Percentiles rank a stretch among this genome's conserved stretches.
Conservation (phyloP, 768 basidiomycete species). For the Auriculariales sp. region DNA sequence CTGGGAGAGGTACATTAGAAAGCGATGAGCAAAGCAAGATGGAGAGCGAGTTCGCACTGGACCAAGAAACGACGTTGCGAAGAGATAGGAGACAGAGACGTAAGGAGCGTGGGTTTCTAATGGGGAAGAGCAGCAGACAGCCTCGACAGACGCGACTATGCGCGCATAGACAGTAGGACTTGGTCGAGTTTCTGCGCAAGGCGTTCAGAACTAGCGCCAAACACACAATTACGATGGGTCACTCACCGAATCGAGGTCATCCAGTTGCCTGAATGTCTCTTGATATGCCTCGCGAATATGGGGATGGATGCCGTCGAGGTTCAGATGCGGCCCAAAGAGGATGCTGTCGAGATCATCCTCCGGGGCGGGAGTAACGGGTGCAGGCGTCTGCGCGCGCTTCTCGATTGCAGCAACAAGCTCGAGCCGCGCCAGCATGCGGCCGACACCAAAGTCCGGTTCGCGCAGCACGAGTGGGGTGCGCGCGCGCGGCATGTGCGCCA, state of each 20-base stretch:
- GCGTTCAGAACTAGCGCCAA: neutral
- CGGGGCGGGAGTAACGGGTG: conserved; percentile 17
- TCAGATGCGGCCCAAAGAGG: conserved; percentile 51
- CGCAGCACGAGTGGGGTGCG: conserved; percentile 1
- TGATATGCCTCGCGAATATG: conserved; percentile 57
- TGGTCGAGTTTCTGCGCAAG: neutral
- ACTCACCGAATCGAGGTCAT: conserved; percentile 66
- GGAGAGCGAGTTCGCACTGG: no score
- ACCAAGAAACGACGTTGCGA: no score
- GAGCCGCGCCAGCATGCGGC: conserved; percentile 79
- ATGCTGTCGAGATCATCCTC: conserved; percentile 56
- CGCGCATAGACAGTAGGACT: neutral
- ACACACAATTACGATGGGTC: neutral
- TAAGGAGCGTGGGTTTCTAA: no score
- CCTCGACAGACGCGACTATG: neutral
- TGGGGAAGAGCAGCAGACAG: neutral
- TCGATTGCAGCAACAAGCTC: conserved; percentile 36
- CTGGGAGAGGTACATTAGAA: no score
- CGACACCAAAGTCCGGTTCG: conserved; percentile 57
- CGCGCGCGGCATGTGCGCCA: neutral
- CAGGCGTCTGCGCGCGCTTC: neutral
- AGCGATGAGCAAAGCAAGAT: no score
- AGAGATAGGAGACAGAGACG: no score
- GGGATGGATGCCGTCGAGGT: conserved; percentile 54
- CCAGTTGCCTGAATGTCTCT: conserved; percentile 53